Evolutionary conservation across 2,329 filamentous ascomycete species (phyloP), one percentile per base, ranked within the genome.

Genomic region (Alternaria gansuensis): DNA sequence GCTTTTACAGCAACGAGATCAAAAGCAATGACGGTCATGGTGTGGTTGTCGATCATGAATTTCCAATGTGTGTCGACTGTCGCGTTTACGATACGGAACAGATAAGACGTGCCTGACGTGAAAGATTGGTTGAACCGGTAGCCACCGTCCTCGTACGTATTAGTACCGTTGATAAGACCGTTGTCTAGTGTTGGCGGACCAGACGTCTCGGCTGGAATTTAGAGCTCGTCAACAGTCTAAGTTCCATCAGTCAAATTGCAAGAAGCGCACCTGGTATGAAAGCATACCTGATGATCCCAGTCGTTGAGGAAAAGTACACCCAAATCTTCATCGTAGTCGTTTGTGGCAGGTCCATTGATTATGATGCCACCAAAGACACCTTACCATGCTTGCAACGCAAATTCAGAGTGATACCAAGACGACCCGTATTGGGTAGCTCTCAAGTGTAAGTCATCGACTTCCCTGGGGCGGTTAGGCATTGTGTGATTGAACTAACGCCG

Each of bases 31-130:
- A 82, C 75, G 5, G 70, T 78, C 66, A 82, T 65, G 4, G 68
- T 78, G 65, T 82, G 79, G 37, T 77, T 76, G 57, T 82, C 80
- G 33, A 82, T 77, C 60, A 71, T 75, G 64, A 82, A 80, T 52
- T 79, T 79, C 64, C 75, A 75, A n/a, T 76, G 73, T 0, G 73
- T 77, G 49, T 78, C 78, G 21, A 79, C 74, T 5, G 77, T 78
- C 21, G 71, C 71, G 50, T 82, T 82, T 51, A 82, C 77, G 7
- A 82, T 61, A 5, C 80, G 73, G 6, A 82, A 68, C 3, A 75
- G 75, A 51, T 82, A 79, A 1, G 73, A 78, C 40, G 77, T 81
- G 21, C 77, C 78, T 4, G 71, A 68, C 3, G 70, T 64, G 60
- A 82, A 82, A 3, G 64, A 59, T 0, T 57, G 59, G 39, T 77